Evolutionary conservation across 2,329 filamentous ascomycete genomes (phyloP).

Genomic region (Fusarium sacchari): DNA sequence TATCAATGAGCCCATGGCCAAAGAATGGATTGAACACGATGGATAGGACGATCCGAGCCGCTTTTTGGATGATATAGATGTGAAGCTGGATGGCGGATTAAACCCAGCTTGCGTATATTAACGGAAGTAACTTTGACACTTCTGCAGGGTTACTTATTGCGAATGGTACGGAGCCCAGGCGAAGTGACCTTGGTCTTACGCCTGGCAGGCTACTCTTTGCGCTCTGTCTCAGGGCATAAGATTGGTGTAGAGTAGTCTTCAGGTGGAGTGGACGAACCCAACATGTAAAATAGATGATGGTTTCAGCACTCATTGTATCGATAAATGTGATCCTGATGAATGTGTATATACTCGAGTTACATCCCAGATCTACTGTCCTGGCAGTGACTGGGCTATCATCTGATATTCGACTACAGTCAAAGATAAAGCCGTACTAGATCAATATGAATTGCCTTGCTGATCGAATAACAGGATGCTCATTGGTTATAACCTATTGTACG

Average conservation of each 20-base stretch:
- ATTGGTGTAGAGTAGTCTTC: not conserved
- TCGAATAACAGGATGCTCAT: no score
- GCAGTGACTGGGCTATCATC: rapidly evolving
- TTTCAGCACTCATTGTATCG: rapidly evolving
- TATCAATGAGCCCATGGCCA: not conserved
- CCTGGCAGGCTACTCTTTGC: no score
- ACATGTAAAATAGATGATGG: not conserved
- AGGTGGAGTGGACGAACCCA: no score
- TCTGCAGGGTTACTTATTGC: not conserved
- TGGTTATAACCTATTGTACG: not conserved
- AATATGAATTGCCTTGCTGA: rapidly evolving
- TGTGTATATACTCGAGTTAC: no score
- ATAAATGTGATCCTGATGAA: no score
- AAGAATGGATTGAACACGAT: not conserved
- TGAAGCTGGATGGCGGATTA: not conserved
- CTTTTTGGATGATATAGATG: not conserved
- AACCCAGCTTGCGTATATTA: not conserved
- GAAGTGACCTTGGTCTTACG: not conserved
- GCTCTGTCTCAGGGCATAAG: not conserved
- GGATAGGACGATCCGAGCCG: not conserved
- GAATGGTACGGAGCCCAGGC: not conserved
- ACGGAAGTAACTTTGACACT: not conserved
- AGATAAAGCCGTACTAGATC: rapidly evolving
- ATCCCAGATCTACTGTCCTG: not conserved
- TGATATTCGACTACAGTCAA: rapidly evolving